Base-by-base conservation (phyloP, 2,329 filamentous ascomycete genomes). In the Bipolaris zeicola region DNA sequence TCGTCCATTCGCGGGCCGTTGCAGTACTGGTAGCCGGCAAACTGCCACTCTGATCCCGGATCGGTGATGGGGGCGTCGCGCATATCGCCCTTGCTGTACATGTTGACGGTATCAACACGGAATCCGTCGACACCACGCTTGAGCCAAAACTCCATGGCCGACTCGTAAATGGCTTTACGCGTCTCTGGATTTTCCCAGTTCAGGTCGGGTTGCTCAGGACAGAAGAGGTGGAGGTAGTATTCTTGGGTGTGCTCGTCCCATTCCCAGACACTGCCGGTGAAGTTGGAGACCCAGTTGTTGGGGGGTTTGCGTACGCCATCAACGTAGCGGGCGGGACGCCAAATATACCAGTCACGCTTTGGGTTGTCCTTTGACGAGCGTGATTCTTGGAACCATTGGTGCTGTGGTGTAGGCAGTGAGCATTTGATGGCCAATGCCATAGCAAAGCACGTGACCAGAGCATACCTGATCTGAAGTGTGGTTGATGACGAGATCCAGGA, bases 221-320 rank as follows among this genome's bases (percentile, higher is more conserved):
- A 86, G 72, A 91, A 96, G 10, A 95, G 81, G 59, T 89, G 87
- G 0, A 93, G 83, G 67, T 91, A 93, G 73, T 91, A 93, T 74
- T 93, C 45, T 82, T 71, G 80, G 0, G 89, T 91, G n/a, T 76
- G 71, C 62, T 90, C 86, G 65, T 92, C 89, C 79, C 85, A 93
- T 57, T 87, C 79, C 89, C 89, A 91, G 0, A 83, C 81, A 57
- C 80, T 85, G 50, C 83, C 83, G n/a, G 73, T 74, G 86, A 89
- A 77, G 81, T 85, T 78, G 75, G 83, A 63, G 76, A 82, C 88
- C 82, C 89, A 93, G 75, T 93, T 93, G 64, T 90, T 93, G 0
- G 90, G 90, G 0, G 89, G 87, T 50, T 87, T 81, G 1, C 87
- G 83, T 24, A 82, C 82, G 3, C 89, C 89, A 26, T 86, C 77